Conservation (phyloP, 129 eudicot genomes). For the Ambrosia trifida region DNA sequence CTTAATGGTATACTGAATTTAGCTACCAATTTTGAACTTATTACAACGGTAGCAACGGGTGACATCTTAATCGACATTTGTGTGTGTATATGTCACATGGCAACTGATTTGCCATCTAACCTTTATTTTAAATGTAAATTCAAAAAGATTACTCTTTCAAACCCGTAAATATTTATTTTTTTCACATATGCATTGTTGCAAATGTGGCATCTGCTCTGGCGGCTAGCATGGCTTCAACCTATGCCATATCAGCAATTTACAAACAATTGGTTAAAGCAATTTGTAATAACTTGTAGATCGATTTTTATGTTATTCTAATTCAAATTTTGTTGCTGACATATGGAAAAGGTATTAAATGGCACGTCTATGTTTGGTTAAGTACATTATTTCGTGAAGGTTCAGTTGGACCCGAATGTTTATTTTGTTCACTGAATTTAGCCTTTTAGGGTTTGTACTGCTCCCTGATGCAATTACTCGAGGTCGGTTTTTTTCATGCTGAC, state of each 20-base stretch:
- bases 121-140: neutral
- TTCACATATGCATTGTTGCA: neutral
- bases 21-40: neutral
- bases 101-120: neutral
- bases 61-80: neutral
- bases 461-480: conserved; percentile 91
- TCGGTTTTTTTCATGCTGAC: conserved; percentile 95
- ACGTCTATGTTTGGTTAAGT: neutral
- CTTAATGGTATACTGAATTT: neutral
- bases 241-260: neutral
- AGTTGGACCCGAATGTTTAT: conserved; percentile 14
- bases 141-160: neutral
- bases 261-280: neutral
- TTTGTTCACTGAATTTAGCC: conserved; percentile 19
- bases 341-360: neutral
- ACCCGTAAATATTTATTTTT: neutral
- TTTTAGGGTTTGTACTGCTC: conserved; percentile 87
- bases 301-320: neutral
- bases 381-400: conserved; percentile 16
- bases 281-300: neutral
- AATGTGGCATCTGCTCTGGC: neutral
- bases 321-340: neutral
- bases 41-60: neutral
- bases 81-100: neutral
- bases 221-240: neutral